Conservation (phyloP, 1,139 yeast species). For the Schizosaccharomyces versatilis region DNA sequence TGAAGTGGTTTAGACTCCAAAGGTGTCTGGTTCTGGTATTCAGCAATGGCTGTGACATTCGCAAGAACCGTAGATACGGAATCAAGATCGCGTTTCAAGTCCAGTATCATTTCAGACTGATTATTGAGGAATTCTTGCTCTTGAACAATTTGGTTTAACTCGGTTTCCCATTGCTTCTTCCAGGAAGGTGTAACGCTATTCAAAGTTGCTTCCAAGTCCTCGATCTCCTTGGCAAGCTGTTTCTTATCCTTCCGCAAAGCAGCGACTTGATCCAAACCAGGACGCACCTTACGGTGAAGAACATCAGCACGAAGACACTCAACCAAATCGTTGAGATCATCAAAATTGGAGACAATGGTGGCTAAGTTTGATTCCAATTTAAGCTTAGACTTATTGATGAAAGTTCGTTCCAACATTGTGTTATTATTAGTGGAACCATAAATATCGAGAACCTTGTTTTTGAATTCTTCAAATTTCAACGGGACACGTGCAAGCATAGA, state of each 20-base stretch:
- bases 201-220: slow-evolving; percentile 39
- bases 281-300: slow-evolving; percentile 74
- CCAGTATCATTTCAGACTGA: slow-evolving; percentile 67
- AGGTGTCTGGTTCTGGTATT: slow-evolving; percentile 13
- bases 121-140: slow-evolving; percentile 81
- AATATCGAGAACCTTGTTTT: neutral
- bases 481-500: slow-evolving; percentile 1
- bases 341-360: slow-evolving; percentile 50
- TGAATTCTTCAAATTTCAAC: neutral
- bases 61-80: slow-evolving; percentile 9
- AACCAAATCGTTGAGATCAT: slow-evolving; percentile 76
- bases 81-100: slow-evolving; percentile 57
- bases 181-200: slow-evolving; percentile 55
- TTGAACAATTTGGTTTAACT: slow-evolving; percentile 71
- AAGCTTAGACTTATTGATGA: neutral
- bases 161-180: slow-evolving; percentile 85
- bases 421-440: neutral
- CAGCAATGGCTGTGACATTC: slow-evolving; percentile 8
- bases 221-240: slow-evolving; percentile 33
- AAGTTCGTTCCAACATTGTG: neutral
- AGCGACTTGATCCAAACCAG: slow-evolving; percentile 51
- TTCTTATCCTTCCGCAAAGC: slow-evolving; percentile 42
- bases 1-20: slow-evolving; percentile 17
- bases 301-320: slow-evolving; percentile 83
- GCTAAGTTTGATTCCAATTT: slow-evolving; percentile 25